Evolutionary conservation across 495 filamentous ascomycete genomes (phyloP), one percentile per base, ranked within the genome.

Genomic region (Podospora fimiseda): DNA sequence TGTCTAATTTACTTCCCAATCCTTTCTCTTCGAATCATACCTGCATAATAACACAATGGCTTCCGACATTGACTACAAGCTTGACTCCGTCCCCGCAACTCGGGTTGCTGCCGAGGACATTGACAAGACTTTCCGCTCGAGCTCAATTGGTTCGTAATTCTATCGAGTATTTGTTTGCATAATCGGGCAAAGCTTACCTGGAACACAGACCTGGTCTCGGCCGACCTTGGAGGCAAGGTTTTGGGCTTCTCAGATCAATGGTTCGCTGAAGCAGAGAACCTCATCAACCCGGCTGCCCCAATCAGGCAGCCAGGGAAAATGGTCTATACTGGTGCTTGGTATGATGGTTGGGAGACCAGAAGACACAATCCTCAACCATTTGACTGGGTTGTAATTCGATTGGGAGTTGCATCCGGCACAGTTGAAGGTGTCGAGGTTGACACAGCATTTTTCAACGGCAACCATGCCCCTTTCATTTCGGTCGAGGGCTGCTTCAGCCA

Each of bases 281-380:
- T 95, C 57, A 70, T 89, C 48, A 92, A 80, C 14, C 86, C 88
- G 1, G 80, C 80, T 0, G 72, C 86, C 2, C 87, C 91, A 3
- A 80, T 95, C 60, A 79, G 81, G 54, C 82, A 86, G 57, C 84
- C 85, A 0, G 90, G 88, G 51, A 82, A 90, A 68, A 94, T 91
- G 76, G 83, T 90, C 44, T 82, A 85, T 62, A 80, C 88, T 9
- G 90, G 90, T 54, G 88, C 89, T 19, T 96, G 91, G 91, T 95
- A 90, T 67, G 90, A 96, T 64, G 90, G 90, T 20, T 96, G 90
- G 91, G 91, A 96, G 68, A 95, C 90, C 2, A 79, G 90, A 14
- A 76, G 91, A 43, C 91, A 95, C 73, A 96, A 96, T 66, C 69
- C 77, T 0, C 75, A 81, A 21, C 78, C 81, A 2, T 89, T 85